These are phyloP conservation scores for Neofusicoccum laricinum DNA, from an alignment of 2,329 filamentous ascomycete genomes.

Conservation along the genomic window DNA sequence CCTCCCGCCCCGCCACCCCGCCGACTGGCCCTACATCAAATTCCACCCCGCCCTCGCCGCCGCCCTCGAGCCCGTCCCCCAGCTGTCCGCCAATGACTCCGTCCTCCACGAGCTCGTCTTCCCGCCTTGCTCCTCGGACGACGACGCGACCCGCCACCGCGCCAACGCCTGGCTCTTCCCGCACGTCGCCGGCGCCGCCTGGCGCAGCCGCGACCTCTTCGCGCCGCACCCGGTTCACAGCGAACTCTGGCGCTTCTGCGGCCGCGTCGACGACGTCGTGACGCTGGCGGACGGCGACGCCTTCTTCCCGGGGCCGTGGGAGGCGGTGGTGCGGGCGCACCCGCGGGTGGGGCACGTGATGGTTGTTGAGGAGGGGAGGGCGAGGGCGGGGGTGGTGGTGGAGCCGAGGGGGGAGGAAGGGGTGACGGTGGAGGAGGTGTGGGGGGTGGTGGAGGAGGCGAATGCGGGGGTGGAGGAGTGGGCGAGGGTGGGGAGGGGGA, in stretches of 20 bases:
- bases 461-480: background rate
- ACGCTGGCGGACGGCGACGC: background rate
- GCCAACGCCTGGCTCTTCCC: background rate
- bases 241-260: no score
- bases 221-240: no score
- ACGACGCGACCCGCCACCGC: background rate
- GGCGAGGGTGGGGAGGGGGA: background rate
- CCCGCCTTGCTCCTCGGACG: no score
- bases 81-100: no score
- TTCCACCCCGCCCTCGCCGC: background rate
- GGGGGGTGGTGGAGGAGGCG: background rate
- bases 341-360: background rate
- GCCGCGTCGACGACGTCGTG: background rate
- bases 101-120: background rate
- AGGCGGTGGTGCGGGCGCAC: background rate
- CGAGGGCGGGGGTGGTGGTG: background rate
- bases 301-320: background rate
- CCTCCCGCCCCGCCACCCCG: background rate
- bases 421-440: background rate
- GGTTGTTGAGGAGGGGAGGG: background rate
- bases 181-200: background rate
- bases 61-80: background rate
- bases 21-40: background rate
- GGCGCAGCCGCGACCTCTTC: background rate
- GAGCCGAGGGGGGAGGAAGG: background rate